Evolutionary conservation across 768 basidiomycete genomes (phyloP).

Genomic region (Pisolithus albus): DNA sequence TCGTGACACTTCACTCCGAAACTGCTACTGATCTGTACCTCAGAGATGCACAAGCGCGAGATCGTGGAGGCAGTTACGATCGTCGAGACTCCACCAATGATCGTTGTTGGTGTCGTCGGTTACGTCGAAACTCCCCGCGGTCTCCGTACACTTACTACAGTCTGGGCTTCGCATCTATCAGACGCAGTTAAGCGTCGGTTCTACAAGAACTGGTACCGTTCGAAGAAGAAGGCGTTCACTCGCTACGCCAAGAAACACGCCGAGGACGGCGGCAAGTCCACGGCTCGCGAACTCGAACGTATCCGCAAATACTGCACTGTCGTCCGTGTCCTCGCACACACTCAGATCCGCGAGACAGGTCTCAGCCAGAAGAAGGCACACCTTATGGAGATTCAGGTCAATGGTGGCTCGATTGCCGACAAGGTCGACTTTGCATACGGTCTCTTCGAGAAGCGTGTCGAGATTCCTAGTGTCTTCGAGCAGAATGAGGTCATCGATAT

Average conservation of each 20-base stretch:
- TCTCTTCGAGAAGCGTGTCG: constrained; percentile 94
- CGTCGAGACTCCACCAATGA: constrained; percentile 94
- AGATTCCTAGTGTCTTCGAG: constrained; percentile 83
- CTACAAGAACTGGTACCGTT: constrained; percentile 99
- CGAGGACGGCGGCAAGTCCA: constrained; percentile 87
- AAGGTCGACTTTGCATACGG: constrained; percentile 94
- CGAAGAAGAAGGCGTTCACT: constrained; percentile 99
- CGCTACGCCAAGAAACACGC: constrained; percentile 99
- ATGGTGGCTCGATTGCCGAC: constrained; percentile 92
- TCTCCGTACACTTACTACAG: constrained; percentile 96
- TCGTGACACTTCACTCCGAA: constrained; percentile 17
- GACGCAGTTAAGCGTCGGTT: constrained; percentile 98
- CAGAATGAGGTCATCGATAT: constrained; percentile 95
- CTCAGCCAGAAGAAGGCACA: constrained; percentile 99
- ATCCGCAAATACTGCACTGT: constrained; percentile 99
- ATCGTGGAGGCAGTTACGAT: constrained; percentile 96
- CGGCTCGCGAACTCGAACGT: constrained; percentile 94
- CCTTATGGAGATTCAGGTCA: constrained; percentile 99
- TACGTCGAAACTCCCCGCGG: constrained; percentile 99
- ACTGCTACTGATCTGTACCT: not conserved
- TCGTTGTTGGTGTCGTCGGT: constrained; percentile 96
- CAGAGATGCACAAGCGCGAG: constrained; percentile 99
- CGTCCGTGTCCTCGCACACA: constrained; percentile 98
- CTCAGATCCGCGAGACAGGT: constrained; percentile 97
- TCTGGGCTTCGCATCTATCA: constrained; percentile 96